These are phyloP conservation scores for Aaosphaeria arxii DNA, from an alignment of 2,329 filamentous ascomycete species.

Conservation along the genomic window DNA sequence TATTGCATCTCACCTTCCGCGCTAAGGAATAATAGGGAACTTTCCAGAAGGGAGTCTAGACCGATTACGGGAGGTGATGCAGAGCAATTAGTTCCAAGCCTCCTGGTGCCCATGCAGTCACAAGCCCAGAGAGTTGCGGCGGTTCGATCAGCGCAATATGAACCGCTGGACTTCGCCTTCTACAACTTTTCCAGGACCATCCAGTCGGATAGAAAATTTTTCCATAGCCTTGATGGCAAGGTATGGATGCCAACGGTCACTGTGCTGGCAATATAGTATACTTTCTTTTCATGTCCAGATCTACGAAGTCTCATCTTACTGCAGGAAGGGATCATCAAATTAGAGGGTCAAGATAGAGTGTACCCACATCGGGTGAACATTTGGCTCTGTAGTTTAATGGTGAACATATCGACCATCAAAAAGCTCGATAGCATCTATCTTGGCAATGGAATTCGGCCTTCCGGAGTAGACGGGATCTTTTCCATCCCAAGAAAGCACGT, in stretches of 20 bases:
- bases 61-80: constrained; percentile 15
- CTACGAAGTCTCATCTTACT: constrained; percentile 3
- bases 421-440: constrained; percentile 4
- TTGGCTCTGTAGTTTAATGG: constrained; percentile 8
- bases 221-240: no score
- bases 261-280: constrained; percentile 1
- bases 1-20: constrained; percentile 10
- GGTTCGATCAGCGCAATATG: no score
- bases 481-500: constrained; percentile 7
- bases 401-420: constrained; percentile 11
- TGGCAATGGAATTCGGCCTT: constrained; percentile 15
- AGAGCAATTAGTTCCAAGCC: neutral
- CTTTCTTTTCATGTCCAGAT: neutral
- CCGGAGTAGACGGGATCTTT: constrained; percentile 35
- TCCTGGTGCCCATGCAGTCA: neutral
- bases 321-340: constrained; percentile 8
- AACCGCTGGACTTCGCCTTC: no score
- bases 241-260: no score
- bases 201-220: no score
- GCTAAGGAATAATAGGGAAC: constrained; percentile 9
- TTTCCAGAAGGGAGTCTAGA: constrained; percentile 20
- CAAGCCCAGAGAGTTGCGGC: no score
- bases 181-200: no score
- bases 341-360: constrained; percentile 1
- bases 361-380: constrained; percentile 7